Percentiles rank a stretch among this genome's conserved stretches.
Evolutionary conservation across 1,139 yeast species (phyloP).

Genomic region (Lodderomyces parapsilosis): DNA sequence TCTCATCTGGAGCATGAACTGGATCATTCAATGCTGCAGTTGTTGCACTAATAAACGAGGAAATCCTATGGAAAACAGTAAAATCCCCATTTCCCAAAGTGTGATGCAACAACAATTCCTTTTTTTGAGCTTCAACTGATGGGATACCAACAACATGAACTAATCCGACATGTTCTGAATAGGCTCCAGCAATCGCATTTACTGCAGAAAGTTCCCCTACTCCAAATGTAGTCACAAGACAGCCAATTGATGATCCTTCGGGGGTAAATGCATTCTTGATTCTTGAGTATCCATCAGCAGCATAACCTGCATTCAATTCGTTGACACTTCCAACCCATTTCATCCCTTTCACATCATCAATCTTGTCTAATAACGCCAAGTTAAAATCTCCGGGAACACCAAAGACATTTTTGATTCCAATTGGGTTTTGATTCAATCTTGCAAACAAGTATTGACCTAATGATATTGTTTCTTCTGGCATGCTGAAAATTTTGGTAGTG

Average conservation of each 20-base stretch:
- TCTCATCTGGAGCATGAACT: slow-evolving; percentile 29
- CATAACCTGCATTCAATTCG: slow-evolving; percentile 70
- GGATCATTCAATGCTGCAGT: slow-evolving; percentile 31
- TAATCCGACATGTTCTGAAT: slow-evolving; percentile 44
- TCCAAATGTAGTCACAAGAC: slow-evolving; percentile 59
- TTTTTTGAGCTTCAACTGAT: slow-evolving; percentile 61
- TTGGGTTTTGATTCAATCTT: slow-evolving; percentile 50
- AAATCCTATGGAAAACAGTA: slow-evolving; percentile 73
- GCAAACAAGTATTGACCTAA: slow-evolving; percentile 65
- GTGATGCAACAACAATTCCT: slow-evolving; percentile 53
- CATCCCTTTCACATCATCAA: slow-evolving; percentile 26
- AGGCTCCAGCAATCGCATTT: slow-evolving; percentile 44
- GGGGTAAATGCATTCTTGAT: slow-evolving; percentile 36
- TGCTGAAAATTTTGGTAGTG: no score
- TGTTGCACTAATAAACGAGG: slow-evolving; percentile 31
- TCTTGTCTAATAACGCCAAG: slow-evolving; percentile 62
- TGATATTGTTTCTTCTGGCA: slow-evolving; percentile 29
- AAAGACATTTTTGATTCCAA: slow-evolving; percentile 63
- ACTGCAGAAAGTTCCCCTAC: slow-evolving; percentile 55
- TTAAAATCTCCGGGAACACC: slow-evolving; percentile 86
- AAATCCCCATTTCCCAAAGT: slow-evolving; percentile 85
- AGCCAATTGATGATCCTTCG: slow-evolving; percentile 30
- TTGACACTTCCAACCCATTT: slow-evolving; percentile 74
- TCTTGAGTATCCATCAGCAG: slow-evolving; percentile 72
- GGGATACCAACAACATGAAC: slow-evolving; percentile 44